Evolutionary conservation across 2,329 filamentous ascomycete genomes (phyloP).

Genomic region (Colletotrichum falcatum): DNA sequence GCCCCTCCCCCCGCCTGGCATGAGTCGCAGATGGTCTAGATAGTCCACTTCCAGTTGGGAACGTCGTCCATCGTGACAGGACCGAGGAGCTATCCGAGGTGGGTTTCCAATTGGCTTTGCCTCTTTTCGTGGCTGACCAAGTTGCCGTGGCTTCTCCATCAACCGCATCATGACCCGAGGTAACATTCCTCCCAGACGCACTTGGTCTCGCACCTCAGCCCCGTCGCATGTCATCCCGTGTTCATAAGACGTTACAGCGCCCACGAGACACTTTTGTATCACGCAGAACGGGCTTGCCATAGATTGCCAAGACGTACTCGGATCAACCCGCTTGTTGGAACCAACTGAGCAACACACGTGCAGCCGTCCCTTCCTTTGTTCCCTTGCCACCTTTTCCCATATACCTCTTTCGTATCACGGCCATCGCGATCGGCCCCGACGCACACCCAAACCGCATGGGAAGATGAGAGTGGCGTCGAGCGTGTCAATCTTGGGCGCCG

Average conservation of each 20-base stretch:
- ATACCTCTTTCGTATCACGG: not conserved
- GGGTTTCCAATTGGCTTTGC: not conserved
- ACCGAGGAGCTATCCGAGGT: not conserved
- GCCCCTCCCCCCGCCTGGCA: not conserved
- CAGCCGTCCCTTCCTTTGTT: not conserved
- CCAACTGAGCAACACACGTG: not conserved
- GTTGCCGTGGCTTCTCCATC: not conserved
- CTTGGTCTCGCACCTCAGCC: not conserved
- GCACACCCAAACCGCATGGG: no score
- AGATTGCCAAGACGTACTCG: not conserved
- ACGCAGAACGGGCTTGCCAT: not conserved
- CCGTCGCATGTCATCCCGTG: not conserved
- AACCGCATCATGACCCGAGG: not conserved
- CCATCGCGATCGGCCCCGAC: not conserved
- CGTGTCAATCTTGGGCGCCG: slow-evolving; percentile 25
- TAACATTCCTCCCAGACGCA: not conserved
- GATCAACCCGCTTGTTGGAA: no score
- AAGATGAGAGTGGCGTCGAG: not conserved
- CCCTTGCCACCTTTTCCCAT: no score
- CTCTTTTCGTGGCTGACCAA: not conserved
- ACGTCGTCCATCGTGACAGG: no score
- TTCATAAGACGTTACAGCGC: not conserved
- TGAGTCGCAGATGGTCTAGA: not conserved
- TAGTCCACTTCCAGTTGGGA: not conserved
- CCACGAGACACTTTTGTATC: not conserved